These are phyloP conservation scores for Kluyveromyces sp. DNA, from an alignment of 1,139 yeast genomes.

Conservation along the genomic window DNA sequence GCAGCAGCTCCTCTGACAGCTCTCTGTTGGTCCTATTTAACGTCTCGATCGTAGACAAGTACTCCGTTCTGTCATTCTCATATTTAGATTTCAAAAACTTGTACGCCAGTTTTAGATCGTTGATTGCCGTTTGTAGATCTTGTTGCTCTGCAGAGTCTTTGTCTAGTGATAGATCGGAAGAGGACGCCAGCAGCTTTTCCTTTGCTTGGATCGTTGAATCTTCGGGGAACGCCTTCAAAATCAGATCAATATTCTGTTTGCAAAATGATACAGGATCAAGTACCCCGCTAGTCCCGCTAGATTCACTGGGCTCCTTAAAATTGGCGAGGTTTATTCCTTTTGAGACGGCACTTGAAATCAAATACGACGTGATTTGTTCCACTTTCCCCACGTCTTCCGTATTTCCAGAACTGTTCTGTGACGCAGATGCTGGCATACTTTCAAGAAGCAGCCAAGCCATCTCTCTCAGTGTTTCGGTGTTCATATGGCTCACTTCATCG, in stretches of 20 bases:
- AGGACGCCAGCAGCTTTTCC: not conserved
- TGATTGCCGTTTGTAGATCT: conserved; percentile 25
- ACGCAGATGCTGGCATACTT: not conserved
- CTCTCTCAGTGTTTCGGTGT: not conserved
- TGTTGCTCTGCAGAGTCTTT: conserved; percentile 1
- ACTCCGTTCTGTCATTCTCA: conserved; percentile 28
- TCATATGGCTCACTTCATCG: not conserved
- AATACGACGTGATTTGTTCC: conserved; percentile 28
- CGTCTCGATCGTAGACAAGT: conserved; percentile 26
- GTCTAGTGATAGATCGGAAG: not conserved
- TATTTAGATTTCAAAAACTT: conserved; percentile 31
- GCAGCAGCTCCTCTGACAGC: conserved; percentile 26
- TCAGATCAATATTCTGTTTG: conserved; percentile 23
- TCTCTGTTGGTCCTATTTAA: conserved; percentile 26
- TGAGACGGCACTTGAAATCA: conserved; percentile 26
- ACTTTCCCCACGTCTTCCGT: conserved; percentile 9
- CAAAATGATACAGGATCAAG: conserved; percentile 21
- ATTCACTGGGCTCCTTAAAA: not conserved
- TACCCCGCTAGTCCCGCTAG: conserved; percentile 11
- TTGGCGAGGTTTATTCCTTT: conserved; percentile 27
- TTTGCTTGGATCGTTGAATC: not conserved
- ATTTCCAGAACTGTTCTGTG: not conserved
- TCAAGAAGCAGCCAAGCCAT: conserved; percentile 3
- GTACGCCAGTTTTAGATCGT: conserved; percentile 32
- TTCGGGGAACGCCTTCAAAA: conserved; percentile 12